phyloP scores from a whole-genome alignment of 768 basidiomycete species.

The Pleurotus eryngii region DNA sequence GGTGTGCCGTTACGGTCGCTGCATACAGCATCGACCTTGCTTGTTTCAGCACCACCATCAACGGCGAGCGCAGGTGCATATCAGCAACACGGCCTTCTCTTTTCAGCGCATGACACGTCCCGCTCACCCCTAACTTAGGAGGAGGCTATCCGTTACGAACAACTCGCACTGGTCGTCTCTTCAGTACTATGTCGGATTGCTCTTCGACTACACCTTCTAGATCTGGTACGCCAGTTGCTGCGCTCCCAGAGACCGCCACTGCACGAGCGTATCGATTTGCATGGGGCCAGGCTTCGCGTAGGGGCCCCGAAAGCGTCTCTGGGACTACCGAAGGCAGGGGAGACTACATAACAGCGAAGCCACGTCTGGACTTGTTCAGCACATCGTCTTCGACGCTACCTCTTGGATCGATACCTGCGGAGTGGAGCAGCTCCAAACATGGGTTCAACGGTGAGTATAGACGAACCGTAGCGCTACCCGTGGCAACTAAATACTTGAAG shows the following conservation, averaged over 20 bases:
- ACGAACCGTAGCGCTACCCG: neutral
- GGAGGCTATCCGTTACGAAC: neutral
- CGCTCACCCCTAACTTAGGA: neutral
- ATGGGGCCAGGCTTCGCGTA: conserved; percentile 62
- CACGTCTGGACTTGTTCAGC: conserved; percentile 46
- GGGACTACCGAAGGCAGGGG: conserved; percentile 64
- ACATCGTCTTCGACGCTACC: conserved; percentile 47
- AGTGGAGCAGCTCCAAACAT: conserved; percentile 80
- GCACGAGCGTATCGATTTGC: conserved; percentile 69
- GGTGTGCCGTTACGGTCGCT: neutral
- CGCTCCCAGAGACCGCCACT: conserved; percentile 36
- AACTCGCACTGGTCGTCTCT: neutral
- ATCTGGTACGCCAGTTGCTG: conserved; percentile 51
- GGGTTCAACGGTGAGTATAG: conserved; percentile 79
- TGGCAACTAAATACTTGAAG: conserved; percentile 35
- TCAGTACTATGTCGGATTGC: conserved; percentile 36
- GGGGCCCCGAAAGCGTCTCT: conserved; percentile 71
- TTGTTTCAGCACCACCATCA: too few species aligned
- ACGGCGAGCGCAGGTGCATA: too few species aligned
- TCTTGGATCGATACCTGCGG: conserved; percentile 46
- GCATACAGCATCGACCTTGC: too few species aligned
- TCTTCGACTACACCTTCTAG: conserved; percentile 52
- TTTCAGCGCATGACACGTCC: neutral
- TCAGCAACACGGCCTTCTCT: too few species aligned
- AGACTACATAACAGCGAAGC: conserved; percentile 58